These are phyloP conservation scores for Pelargonium myrrhifolium DNA, from an alignment of 441 rosid genomes.

Conservation along the genomic window DNA sequence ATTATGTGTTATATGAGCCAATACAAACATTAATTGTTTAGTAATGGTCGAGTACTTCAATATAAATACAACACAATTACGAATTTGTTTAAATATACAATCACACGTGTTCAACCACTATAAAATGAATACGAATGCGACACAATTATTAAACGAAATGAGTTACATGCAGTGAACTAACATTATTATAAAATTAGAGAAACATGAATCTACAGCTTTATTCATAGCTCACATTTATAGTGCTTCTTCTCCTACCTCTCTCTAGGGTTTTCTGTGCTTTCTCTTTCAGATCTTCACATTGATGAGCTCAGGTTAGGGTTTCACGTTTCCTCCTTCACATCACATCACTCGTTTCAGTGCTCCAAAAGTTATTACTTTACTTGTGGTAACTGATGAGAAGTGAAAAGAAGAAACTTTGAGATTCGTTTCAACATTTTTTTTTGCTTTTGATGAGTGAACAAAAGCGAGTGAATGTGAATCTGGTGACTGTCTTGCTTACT, in stretches of 20 bases:
- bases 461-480: neutral
- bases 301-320: neutral
- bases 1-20: too few relatives aligned
- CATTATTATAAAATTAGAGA: too few relatives aligned
- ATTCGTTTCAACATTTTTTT: neutral
- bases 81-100: too few relatives aligned
- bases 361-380: neutral
- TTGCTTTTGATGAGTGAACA: neutral
- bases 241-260: neutral
- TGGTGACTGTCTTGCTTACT: neutral
- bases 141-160: too few relatives aligned
- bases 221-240: neutral
- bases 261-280: slow-evolving; percentile 1
- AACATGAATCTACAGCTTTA: too few relatives aligned
- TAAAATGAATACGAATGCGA: too few relatives aligned
- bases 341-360: neutral
- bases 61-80: too few relatives aligned
- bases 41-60: too few relatives aligned
- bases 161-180: too few relatives aligned
- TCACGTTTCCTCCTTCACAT: neutral
- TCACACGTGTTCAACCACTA: too few relatives aligned
- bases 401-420: neutral
- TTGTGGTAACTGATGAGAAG: neutral
- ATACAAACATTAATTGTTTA: too few relatives aligned
- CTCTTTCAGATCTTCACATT: neutral